A percentile compares a stretch with the other conserved stretches of the same genome.
Evolutionary conservation across 805 yeast genomes (phyloP).

Genomic region (Candida ortonii): DNA sequence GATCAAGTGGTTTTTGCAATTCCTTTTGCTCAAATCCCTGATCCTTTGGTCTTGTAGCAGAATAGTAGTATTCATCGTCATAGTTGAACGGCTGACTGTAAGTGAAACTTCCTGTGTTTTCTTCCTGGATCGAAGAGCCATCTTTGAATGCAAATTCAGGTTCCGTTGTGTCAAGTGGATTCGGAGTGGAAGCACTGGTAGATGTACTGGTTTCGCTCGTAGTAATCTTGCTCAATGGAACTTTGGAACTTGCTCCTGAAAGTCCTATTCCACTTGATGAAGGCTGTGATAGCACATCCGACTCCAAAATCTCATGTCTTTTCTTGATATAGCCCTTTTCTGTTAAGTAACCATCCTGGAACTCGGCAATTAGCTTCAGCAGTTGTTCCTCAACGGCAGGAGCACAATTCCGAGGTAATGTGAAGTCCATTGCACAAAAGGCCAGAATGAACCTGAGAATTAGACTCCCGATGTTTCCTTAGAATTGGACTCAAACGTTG

Average conservation of each 20-base stretch:
- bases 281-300: slow-evolving; percentile 9
- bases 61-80: slow-evolving; percentile 16
- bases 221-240: slow-evolving; percentile 12
- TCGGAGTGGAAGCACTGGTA: slow-evolving; percentile 16
- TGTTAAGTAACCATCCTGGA: slow-evolving; percentile 67
- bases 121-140: slow-evolving; percentile 13
- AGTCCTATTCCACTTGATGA: slow-evolving; percentile 13
- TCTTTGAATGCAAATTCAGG: slow-evolving; percentile 9
- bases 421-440: slow-evolving; percentile 39
- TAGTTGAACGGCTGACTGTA: slow-evolving; percentile 11
- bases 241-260: slow-evolving; percentile 8
- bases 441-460: not conserved
- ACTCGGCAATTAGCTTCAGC: slow-evolving; percentile 45
- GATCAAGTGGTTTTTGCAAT: slow-evolving; percentile 63
- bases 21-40: too few species aligned
- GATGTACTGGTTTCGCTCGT: slow-evolving; percentile 12
- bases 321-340: slow-evolving; percentile 69
- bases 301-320: slow-evolving; percentile 41
- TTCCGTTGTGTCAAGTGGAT: slow-evolving; percentile 16
- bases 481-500: too few species aligned
- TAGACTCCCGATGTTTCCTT: too few species aligned
- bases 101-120: slow-evolving; percentile 11
- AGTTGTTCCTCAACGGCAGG: slow-evolving; percentile 36
- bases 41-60: slow-evolving; percentile 24
- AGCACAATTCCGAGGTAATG: slow-evolving; percentile 44